Evolutionary conservation across 2,329 filamentous ascomycete species (phyloP), one percentile per base, ranked within the genome.

Genomic region (Alternaria triticina): DNA sequence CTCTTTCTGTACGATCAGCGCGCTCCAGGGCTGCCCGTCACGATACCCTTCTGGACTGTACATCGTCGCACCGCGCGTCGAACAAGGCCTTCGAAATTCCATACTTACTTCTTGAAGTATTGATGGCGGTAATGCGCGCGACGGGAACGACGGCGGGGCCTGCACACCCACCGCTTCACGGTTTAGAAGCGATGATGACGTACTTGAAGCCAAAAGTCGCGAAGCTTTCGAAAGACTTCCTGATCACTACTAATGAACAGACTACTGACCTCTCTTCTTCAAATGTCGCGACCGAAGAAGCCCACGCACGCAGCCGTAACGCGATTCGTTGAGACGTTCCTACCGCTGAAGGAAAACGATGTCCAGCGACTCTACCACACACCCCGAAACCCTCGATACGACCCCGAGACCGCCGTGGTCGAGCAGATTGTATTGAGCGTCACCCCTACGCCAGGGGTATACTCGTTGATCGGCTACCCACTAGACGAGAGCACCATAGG

Each of bases 311-410:
- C 73, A n/a, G 68, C 62, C 27, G 61, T 79, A 13, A 72, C 69
- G 11, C 67, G 67, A 12, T 74, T 77, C 46, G 58, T 79, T n/a
- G 64, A 72, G 5, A 70, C 69, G 23, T 56, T 76, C 25, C 65
- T 80, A n/a, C 75, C 77, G 1, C 59, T 70, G 4, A 74, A 74
- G 50, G 52, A 73, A 3, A 77, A 77, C 64, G 76, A 79, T 57
- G 73, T 78, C n/a, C 64, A 70, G 13, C 72, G 75, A 36, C 74
- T 77, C 51, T 80, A 78, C 62, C 76, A 80, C 61, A 66, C 69
- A 30, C 75, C 77, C 9, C 74, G 71, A 51, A 61, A 74, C 43
- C 63, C 70, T 17, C 68, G 58, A 57, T 78, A 77, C 68, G 66
- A 74, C 22, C 54, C 73, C n/a, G 71, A 74, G 15, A 70, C 63